Base-by-base conservation (phyloP, 176 grass and related monocot species). In the Oryza punctata region DNA sequence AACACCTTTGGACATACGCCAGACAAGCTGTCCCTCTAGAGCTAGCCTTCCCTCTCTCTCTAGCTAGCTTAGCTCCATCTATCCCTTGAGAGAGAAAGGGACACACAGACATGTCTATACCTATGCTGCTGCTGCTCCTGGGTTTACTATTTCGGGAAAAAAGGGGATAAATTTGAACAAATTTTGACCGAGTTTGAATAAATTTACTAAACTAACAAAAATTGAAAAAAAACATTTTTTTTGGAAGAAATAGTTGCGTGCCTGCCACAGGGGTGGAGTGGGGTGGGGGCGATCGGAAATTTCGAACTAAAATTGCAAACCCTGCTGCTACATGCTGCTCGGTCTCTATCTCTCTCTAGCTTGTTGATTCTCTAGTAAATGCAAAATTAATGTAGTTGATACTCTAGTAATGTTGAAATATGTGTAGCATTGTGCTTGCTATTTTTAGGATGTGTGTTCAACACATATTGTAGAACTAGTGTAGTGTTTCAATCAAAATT, bases 1-100 rank as follows among this genome's bases (percentile, higher is more conserved):
- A 94, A 91, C 89, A 80, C 81, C 87, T 97, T 87, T 87, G 86
- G 82, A 85, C 82, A 87, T 85, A 82, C 49, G 82, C 85, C 85
- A 86, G 29, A 88, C 54, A 70, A 76, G 80, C 63, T 75, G 84
- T 63, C 74, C 49, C 79, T 83, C 63, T 70, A 67, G 38, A 67
- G 38, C 69, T 35, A 35, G 33, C 49, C 68, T 0, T 28, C 65
- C 24, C 26, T 37, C 63, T 44, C 47, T 61, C 14, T 35, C 33
- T 21, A 6, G 21, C 50, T 54, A 7, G 1, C 50, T 54, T 19
- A 35, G 50, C 72, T 76, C n/a, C 70, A 15, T 28, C 59, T 44
- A 70, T 82, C 9, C 64, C 4, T 33, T 38, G 24, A 72, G 15
- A 72, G 15, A 75, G 45, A 65, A 35, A 73, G 37, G 70, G 64